Evolutionary conservation across 345 rosid genomes (phyloP).

Genomic region (Laguncularia racemosa): DNA sequence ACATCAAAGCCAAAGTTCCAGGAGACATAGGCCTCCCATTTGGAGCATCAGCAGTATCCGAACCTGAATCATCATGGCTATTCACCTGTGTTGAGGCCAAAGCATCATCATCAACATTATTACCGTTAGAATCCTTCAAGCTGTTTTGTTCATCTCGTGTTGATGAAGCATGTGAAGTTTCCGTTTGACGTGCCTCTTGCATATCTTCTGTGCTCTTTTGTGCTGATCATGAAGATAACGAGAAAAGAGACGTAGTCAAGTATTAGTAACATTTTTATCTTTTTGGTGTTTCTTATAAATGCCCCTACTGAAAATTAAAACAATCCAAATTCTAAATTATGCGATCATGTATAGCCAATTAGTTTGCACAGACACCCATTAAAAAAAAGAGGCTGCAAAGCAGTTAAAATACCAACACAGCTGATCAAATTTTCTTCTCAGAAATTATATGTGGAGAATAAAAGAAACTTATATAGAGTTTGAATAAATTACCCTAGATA

Average conservation of each 20-base stretch:
- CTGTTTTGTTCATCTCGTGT: slow-evolving; percentile 41
- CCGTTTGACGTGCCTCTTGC: slow-evolving; percentile 34
- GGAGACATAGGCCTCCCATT: slow-evolving; percentile 90
- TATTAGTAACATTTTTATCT: too few species aligned
- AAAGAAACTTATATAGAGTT: too few species aligned
- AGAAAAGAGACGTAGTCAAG: background rate
- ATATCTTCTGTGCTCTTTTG: slow-evolving; percentile 44
- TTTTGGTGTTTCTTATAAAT: too few species aligned
- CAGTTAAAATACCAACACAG: too few species aligned
- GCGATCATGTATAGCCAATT: too few species aligned
- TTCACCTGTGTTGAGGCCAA: slow-evolving; percentile 46
- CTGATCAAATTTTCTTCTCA: too few species aligned
- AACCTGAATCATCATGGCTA: slow-evolving; percentile 37
- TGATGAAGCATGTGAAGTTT: slow-evolving; percentile 47
- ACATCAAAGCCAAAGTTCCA: slow-evolving; percentile 97
- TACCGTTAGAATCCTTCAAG: slow-evolving; percentile 36
- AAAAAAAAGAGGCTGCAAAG: too few species aligned
- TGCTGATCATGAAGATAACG: slow-evolving; percentile 30
- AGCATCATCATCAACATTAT: slow-evolving; percentile 46
- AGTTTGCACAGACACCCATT: too few species aligned
- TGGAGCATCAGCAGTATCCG: slow-evolving; percentile 49
- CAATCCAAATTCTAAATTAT: too few species aligned
- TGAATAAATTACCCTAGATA: too few species aligned
- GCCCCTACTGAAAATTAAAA: too few species aligned
- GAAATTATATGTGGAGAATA: too few species aligned